Percentiles rank a stretch among this genome's conserved stretches.
Evolutionary conservation across 2,329 filamentous ascomycete species (phyloP).

Genomic region (Penicillium sp.): DNA sequence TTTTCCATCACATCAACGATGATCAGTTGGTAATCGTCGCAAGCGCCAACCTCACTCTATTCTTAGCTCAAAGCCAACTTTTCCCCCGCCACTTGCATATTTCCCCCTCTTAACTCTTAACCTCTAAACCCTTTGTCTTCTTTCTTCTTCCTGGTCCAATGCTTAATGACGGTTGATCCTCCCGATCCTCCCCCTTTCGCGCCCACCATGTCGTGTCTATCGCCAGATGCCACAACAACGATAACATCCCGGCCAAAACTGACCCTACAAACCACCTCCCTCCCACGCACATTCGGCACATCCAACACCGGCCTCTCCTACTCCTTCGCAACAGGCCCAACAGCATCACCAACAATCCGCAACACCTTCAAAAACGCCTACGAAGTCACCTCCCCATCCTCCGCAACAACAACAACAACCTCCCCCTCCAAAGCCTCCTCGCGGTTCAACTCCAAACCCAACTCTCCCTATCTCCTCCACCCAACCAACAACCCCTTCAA

Average conservation of each 20-base stretch:
- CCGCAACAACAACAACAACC: conserved; percentile 38
- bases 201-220: conserved; percentile 22
- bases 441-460: conserved; percentile 27
- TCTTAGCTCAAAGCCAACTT: conserved; percentile 15
- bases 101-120: neutral
- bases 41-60: conserved; percentile 22
- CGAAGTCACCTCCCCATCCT: conserved; percentile 42
- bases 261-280: conserved; percentile 55
- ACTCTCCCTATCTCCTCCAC: conserved; percentile 29
- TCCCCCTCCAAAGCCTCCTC: conserved; percentile 32
- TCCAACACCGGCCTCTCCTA: conserved; percentile 52
- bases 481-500: conserved; percentile 16
- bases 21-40: too few relatives aligned
- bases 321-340: conserved; percentile 47
- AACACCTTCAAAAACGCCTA: conserved; percentile 63
- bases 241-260: conserved; percentile 53
- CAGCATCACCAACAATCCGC: conserved; percentile 56
- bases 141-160: conserved; percentile 4
- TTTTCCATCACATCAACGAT: conserved; percentile 12
- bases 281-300: conserved; percentile 52
- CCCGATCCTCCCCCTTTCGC: conserved; percentile 5
- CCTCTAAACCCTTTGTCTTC: conserved; percentile 1
- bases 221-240: conserved; percentile 17
- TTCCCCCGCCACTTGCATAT: conserved; percentile 13
- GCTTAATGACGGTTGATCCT: conserved; percentile 12